Evolutionary conservation across 2,329 filamentous ascomycete species (phyloP), one percentile per base, ranked within the genome.

Genomic region (Didymella lethalis): DNA sequence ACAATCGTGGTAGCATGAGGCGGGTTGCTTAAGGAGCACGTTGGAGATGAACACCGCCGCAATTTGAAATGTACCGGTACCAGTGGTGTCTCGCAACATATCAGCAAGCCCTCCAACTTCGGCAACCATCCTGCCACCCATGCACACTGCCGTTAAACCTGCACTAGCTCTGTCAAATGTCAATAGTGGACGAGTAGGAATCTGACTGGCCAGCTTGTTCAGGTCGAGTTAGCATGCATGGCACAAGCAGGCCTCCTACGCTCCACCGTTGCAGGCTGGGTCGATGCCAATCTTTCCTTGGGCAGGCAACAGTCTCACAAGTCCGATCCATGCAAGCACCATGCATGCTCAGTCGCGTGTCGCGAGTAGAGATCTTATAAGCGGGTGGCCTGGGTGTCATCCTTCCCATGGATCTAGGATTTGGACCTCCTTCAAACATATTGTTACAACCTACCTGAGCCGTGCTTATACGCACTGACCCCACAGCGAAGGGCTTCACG

Each of bases 351-450:
- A n/a, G 7, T 43, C 36, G 48, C 36, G 20, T 52, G 29, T 25
- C 23, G 40, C 40, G 25, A 8, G n/a, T 32, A 40, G 5, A 20
- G 36, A 40, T 40, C 18, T 18, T 4, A n/a, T 40, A 23, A 40
- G 49, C 29, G 55, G 45, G 31, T n/a, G 29, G 55, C 49, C 49
- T 54, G 38, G 45, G 20, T 14, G 28, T n/a, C 11, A 38, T 40
- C 45, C 38, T 44, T 53, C 29, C 38, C 29, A 26, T 58, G 34
- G 20, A 7, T 23, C 26, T 44, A 44, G 44, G 36, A 38, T 8
- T 14, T n/a, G 31, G 14, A 31, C 11, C 12, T 18, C 23, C 41
- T 36, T 36, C n/a, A 14, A n/a, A 50, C 3, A 36, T 14, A 46
- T 36, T 36, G 48, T 23, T 47, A 20, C 18, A 3, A 29, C 20